These are phyloP conservation scores for Mycena metata DNA, from an alignment of 768 basidiomycete species.

Conservation along the genomic window DNA sequence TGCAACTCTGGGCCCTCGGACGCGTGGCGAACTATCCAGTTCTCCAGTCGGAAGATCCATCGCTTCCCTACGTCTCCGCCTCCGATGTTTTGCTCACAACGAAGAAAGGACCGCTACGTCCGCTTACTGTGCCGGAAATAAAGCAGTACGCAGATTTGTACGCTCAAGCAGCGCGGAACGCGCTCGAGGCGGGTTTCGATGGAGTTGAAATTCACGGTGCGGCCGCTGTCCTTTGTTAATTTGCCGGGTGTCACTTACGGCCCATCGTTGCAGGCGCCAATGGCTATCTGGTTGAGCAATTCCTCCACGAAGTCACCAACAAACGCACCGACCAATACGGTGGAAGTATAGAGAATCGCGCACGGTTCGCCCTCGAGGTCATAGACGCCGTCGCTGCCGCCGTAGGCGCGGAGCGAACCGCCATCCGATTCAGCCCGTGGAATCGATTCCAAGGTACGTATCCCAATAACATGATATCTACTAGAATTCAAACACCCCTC, in stretches of 20 bases:
- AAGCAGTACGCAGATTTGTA: not conserved
- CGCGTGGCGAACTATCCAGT: not conserved
- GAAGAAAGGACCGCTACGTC: no score
- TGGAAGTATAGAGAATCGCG: constrained; percentile 55
- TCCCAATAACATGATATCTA: no score
- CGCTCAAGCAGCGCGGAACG: constrained; percentile 44
- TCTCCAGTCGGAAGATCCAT: no score
- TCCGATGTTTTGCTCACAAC: no score
- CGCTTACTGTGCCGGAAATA: no score
- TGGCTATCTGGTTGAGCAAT: no score
- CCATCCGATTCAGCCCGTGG: constrained; percentile 34
- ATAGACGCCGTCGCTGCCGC: constrained; percentile 54
- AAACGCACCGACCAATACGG: constrained; percentile 48
- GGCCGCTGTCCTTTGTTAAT: no score
- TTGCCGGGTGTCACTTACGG: no score
- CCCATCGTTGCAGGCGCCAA: no score
- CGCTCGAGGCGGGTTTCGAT: constrained; percentile 46
- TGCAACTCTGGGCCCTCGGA: constrained; percentile 21
- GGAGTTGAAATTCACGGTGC: constrained; percentile 22
- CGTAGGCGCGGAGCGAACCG: constrained; percentile 58
- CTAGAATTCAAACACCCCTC: no score
- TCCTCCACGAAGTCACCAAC: constrained; percentile 47
- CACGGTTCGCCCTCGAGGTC: constrained; percentile 60
- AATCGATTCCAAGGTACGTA: constrained; percentile 24
- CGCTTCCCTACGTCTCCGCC: no score